Evolutionary conservation across 441 rosid genomes (phyloP), one percentile per base, ranked within the genome.

Genomic region (Eutrema salsugineum): DNA sequence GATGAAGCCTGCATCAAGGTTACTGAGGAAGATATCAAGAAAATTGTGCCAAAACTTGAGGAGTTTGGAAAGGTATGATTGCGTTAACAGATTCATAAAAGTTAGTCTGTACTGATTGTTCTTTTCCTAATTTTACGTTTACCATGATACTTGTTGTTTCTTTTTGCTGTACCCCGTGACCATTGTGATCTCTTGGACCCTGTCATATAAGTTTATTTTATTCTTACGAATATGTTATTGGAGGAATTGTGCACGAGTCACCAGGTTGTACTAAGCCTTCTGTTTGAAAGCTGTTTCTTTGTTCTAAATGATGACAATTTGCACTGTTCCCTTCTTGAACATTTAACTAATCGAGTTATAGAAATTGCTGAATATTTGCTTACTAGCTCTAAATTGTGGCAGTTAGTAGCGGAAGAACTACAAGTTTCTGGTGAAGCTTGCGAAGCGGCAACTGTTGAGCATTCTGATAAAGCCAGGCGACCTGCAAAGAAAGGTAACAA

Each of bases 21-120:
- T 63, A 88, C 89, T 66, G 94, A 87, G 73, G 94, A 85, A 56
- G 91, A 91, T 57, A 69, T 93, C 43, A 85, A 77, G 82, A 88
- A 91, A 81, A 87, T 91, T 72, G 72, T 80, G 76, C 91, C 94
- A 35, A 78, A 76, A 77, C 79, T 87, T 38, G 91, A 88, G 82
- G 97, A 89, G 30, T 81, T 93, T 42, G 88, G 79, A 65, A 84
- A 86, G 93, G 98, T 93, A 75, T 61, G 36, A 42, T 70, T 76
- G 10, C 4, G 1, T 38, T 9, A 24, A 17, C 14, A 48, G 47
- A 19, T 32, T 47, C 12, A 8, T 40, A 17, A 57, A 48, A 19
- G 28, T 32, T 43, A 15, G 40, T 43, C 48, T 10, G 7, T 43
- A 15, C 70, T 39, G 70, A 22, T 63, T 71, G 40, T 22, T 49